Evolutionary conservation across 176 grass and related monocot species (phyloP), one percentile per base, ranked within the genome.

Genomic region (Ananas comosus): DNA sequence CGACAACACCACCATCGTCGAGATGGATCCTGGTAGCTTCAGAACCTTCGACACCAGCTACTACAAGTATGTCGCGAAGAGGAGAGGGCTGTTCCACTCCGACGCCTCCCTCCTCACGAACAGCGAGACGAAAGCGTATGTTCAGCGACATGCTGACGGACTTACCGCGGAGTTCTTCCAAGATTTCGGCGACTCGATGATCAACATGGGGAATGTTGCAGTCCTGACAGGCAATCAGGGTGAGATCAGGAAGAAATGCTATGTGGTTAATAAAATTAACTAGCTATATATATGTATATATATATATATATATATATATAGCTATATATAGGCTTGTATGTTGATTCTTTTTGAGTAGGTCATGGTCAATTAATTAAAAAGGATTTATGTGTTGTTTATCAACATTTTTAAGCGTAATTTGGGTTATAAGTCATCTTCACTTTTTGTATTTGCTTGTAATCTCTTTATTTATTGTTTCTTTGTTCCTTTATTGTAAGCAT

Each of bases 11-110:
- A 79, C 64, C 67, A n/a, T 91, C 0, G 57, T 89, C 2, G 91
- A 96, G 82, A 96, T 96, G 91, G 91, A 91, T 66, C 88, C 91
- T 0, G 85, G 85, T 2, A 91, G 88, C 75, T 88, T 80, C 85
- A 88, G 23, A 71, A 88, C 82, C 27, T 96, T 96, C 22, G 91
- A 96, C 82, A 70, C 65, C 0, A 76, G 76, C 70, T 96, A 96
- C 73, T 96, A 88, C 68, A 76, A 82, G 21, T 13, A 51, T 13
- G 81, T 88, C 7, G 64, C 81, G 1, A 84, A 74, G 69, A 48
- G 86, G 28, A 79, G 86, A 29, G 85, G 78, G 0, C 68, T 88
- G 27, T 84, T 88, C 65, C 78, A 78, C n/a, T 88, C 86, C 27
- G 86, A 88, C 2, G 74, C 70, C 47, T 69, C 73, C 51, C 81